These are phyloP conservation scores for Tieghemostelium lacteum DNA, from an alignment of 78 protist species.

Conservation along the genomic window DNA sequence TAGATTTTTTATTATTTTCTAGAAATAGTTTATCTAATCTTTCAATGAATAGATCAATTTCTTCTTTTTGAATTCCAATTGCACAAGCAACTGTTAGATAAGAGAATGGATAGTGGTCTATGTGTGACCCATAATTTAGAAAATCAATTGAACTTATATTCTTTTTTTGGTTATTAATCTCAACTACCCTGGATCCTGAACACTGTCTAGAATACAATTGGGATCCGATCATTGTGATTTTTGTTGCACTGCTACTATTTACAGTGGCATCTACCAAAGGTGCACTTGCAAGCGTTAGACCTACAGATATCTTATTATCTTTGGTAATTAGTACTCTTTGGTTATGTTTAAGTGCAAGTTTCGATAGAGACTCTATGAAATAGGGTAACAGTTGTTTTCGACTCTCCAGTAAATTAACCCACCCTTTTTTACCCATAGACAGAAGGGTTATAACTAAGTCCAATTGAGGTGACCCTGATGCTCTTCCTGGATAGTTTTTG, in stretches of 20 bases:
- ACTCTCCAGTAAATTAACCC: conserved; percentile 5
- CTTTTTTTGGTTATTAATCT: background rate
- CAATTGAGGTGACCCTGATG: conserved; percentile 86
- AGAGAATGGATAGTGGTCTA: conserved; percentile 54
- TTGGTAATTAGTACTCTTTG: conserved; percentile 85
- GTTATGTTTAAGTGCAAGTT: conserved; percentile 66
- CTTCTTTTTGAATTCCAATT: conserved; percentile 85
- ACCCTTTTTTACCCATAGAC: conserved; percentile 92
- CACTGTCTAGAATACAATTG: conserved; percentile 88
- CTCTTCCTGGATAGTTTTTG: conserved; percentile 93
- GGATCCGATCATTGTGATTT: conserved; percentile 87
- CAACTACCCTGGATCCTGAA: conserved; percentile 89
- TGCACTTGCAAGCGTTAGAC: background rate
- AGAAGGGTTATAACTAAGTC: conserved; percentile 97
- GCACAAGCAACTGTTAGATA: conserved; percentile 94
- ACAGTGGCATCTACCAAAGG: background rate
- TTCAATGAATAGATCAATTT: conserved; percentile 72
- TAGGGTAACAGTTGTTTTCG: conserved; percentile 48
- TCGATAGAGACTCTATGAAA: conserved; percentile 4
- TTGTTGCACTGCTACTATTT: background rate
- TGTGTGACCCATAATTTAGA: conserved; percentile 87
- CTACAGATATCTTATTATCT: conserved; percentile 87
- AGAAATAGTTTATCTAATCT: conserved; percentile 74
- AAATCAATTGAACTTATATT: conserved; percentile 42
- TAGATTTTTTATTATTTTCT: background rate